Conservation (phyloP, 1,284 basidiomycete species). For the Leccinum fuscescens region DNA sequence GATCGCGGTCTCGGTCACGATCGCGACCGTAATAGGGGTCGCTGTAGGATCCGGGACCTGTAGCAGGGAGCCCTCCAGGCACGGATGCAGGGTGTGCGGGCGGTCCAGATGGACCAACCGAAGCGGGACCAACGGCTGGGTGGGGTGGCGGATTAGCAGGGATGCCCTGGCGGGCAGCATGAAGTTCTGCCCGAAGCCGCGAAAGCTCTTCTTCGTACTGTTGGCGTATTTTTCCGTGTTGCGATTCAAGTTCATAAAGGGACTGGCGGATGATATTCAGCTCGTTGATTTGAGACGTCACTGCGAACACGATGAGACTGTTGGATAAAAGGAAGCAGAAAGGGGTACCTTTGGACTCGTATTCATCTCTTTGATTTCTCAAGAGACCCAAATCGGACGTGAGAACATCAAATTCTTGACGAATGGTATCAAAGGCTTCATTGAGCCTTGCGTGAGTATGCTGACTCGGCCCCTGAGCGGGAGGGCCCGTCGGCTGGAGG, state of each 20-base stretch:
- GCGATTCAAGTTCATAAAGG: slow-evolving; percentile 75
- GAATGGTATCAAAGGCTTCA: slow-evolving; percentile 82
- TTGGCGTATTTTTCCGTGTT: slow-evolving; percentile 68
- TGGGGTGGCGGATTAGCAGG: slow-evolving; percentile 34
- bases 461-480: slow-evolving; percentile 40
- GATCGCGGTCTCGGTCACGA: slow-evolving; percentile 37
- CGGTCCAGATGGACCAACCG: slow-evolving; percentile 33
- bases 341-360: slow-evolving; percentile 81
- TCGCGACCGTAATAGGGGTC: slow-evolving; percentile 44
- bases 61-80: slow-evolving; percentile 28
- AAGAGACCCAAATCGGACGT: slow-evolving; percentile 67
- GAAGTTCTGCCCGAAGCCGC: slow-evolving; percentile 64
- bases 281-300: slow-evolving; percentile 69
- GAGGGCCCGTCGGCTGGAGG: background rate
- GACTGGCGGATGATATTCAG: slow-evolving; percentile 71
- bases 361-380: slow-evolving; percentile 84
- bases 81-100: slow-evolving; percentile 30
- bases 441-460: slow-evolving; percentile 54
- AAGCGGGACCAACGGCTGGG: slow-evolving; percentile 33
- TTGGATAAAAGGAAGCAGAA: background rate
- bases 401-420: slow-evolving; percentile 83
- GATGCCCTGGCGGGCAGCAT: slow-evolving; percentile 41
- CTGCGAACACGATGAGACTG: slow-evolving; percentile 37
- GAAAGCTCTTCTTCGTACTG: slow-evolving; percentile 76
- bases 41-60: slow-evolving; percentile 37